phyloP scores from a whole-genome alignment of 441 rosid genomes.

The Cnidoscolus chayamansa region DNA sequence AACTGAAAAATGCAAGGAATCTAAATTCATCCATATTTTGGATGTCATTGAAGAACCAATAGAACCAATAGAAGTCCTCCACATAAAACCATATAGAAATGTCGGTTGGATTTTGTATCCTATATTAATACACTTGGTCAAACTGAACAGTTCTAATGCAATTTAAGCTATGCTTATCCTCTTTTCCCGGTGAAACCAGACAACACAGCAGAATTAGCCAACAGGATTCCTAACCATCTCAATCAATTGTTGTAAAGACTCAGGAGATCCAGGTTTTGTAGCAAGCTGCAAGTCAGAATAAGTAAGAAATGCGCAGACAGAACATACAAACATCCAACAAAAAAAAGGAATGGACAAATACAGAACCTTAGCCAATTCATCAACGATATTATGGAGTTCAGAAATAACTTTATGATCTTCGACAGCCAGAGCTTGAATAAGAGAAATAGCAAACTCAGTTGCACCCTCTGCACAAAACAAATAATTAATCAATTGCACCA shows the following conservation, averaged over 20 bases:
- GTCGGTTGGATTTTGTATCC: background rate
- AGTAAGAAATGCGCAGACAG: constrained; percentile 16
- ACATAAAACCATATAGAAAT: background rate
- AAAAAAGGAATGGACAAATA: constrained; percentile 6
- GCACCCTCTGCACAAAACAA: constrained; percentile 68
- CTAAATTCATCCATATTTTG: no score
- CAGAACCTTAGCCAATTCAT: constrained; percentile 83
- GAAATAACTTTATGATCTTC: constrained; percentile 88
- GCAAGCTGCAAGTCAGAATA: constrained; percentile 56
- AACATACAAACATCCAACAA: background rate
- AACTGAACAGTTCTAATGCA: background rate
- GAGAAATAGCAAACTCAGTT: constrained; percentile 82
- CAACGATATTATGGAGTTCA: constrained; percentile 93
- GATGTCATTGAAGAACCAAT: background rate
- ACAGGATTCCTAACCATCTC: constrained; percentile 78
- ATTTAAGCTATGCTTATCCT: constrained; percentile 48
- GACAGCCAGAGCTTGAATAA: constrained; percentile 72
- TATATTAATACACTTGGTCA: background rate
- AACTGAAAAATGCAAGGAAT: no score
- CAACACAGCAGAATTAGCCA: constrained; percentile 35
- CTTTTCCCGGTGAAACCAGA: constrained; percentile 55
- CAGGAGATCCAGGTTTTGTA: constrained; percentile 73
- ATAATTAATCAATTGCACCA: constrained; percentile 30
- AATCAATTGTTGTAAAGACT: constrained; percentile 77
- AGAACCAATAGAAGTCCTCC: background rate